These are phyloP conservation scores for Verbascum thapsus DNA, from an alignment of 257 asterid genomes.

Conservation along the genomic window DNA sequence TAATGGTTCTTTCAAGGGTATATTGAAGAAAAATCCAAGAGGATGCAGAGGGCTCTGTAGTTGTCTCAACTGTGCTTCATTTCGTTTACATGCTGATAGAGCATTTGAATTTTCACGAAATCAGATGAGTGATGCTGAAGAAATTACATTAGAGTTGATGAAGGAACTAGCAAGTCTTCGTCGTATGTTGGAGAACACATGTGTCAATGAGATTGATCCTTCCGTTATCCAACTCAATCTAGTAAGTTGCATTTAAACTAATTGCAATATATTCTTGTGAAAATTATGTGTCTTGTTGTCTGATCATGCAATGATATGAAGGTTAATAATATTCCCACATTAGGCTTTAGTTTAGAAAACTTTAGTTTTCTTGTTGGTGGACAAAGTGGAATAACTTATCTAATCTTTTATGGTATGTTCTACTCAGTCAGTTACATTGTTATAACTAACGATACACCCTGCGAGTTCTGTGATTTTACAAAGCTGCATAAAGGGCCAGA, in stretches of 20 bases:
- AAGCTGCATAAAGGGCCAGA: background rate
- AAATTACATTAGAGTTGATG: constrained; percentile 63
- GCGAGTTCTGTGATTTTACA: too few species aligned
- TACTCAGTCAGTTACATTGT: background rate
- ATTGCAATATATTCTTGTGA: constrained; percentile 7
- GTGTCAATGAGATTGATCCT: constrained; percentile 30
- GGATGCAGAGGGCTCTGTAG: constrained; percentile 86
- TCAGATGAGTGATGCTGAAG: constrained; percentile 83
- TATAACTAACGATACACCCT: background rate
- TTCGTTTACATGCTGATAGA: constrained; percentile 82
- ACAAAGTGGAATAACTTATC: background rate
- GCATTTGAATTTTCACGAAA: constrained; percentile 80
- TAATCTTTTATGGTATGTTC: background rate
- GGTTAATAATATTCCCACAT: background rate
- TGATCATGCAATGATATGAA: constrained; percentile 1
- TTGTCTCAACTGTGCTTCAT: constrained; percentile 82
- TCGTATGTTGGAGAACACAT: constrained; percentile 50
- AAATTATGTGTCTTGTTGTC: constrained; percentile 13
- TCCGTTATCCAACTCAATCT: constrained; percentile 35
- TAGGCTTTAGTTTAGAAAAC: background rate
- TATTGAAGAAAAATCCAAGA: constrained; percentile 67
- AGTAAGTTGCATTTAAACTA: constrained; percentile 37
- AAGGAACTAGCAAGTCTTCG: constrained; percentile 62
- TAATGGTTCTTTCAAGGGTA: constrained; percentile 48
- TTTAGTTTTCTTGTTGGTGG: background rate